Evolutionary conservation across 192 early-diverging fungal species (phyloP).

Genomic region (Geranomyces variabilis): DNA sequence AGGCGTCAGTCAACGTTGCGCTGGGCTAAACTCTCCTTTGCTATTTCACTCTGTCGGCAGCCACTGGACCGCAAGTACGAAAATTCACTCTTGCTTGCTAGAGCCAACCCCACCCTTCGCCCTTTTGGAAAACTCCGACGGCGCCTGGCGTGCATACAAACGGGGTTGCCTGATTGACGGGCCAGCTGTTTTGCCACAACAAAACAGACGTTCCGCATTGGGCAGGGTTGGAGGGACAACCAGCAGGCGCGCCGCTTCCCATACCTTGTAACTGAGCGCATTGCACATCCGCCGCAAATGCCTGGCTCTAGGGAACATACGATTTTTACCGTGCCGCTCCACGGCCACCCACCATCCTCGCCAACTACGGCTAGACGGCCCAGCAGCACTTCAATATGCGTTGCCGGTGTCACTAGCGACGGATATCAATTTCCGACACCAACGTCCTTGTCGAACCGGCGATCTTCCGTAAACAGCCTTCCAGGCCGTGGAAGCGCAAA

Average conservation of each 20-base stretch:
- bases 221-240: conserved; percentile 11
- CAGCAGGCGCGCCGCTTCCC: not conserved
- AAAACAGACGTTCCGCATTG: not conserved
- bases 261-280: too few relatives aligned
- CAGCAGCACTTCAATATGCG: conserved; percentile 6
- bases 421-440: conserved; percentile 23
- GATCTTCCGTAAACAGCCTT: conserved; percentile 22
- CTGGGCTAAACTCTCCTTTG: too few relatives aligned
- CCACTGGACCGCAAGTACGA: too few relatives aligned
- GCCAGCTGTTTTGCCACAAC: conserved; percentile 11
- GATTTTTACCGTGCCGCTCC: conserved; percentile 8
- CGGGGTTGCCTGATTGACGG: not conserved
- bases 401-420: not conserved
- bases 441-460: conserved; percentile 10
- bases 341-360: not conserved
- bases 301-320: conserved; percentile 4
- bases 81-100: too few relatives aligned
- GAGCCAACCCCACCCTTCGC: too few relatives aligned
- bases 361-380: not conserved
- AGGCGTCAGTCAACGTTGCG: too few relatives aligned
- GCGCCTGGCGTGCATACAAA: too few relatives aligned
- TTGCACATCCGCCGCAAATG: not conserved
- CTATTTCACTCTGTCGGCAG: too few relatives aligned
- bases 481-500: conserved; percentile 11
- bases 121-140: too few relatives aligned